Base-by-base conservation (phyloP, 495 filamentous ascomycete genomes). In the Xylaria bambusicola region DNA sequence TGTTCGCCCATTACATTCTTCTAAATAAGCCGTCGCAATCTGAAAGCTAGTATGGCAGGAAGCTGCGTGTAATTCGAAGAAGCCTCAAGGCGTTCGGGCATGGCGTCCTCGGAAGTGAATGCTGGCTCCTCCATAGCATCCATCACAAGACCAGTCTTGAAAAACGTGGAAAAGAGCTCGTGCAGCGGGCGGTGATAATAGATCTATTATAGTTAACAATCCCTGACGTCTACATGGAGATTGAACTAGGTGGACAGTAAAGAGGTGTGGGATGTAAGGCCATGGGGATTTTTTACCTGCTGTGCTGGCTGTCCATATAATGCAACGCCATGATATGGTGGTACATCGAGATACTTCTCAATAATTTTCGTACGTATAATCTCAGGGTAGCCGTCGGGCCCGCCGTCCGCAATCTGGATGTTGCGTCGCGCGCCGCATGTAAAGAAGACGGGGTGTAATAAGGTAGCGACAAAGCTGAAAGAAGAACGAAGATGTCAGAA, bases 371-470 rank as follows among this genome's bases (percentile, higher is more conserved):
- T 50, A 9, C 70, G 70, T 9, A 64, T 45, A 5, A 71, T 49
- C 7, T 65, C 54, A 13, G 58, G 33, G 17, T 71, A 67, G 7
- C 71, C 71, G 0, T 67, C 68, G 41, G 20, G 18, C 0, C 35
- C 58, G 0, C 59, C 58, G 40, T 66, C 52, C 36, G 62, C 57
- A 15, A 73, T 41, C 8, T 66, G 62, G 29, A 79, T 58, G n/a
- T 60, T 62, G n/a, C 69, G 66, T 12, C 55, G 42, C 1, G 68
- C 62, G n/a, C 63, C 63, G 10, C 72, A 73, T 15, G 76, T 78
- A 55, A 76, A 72, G 64, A 79, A 78, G 10, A 74, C 71, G 1
- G 76, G 76, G 33, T 79, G 76, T 38, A 78, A 69, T 20, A 77
- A 24, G 0, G 76, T 75, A 0, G 73, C 76, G 20, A 75, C 72